Percentiles rank a stretch among this genome's conserved stretches.
phyloP scores from a whole-genome alignment of 177 flowering plant genomes.

The Tripterygium wilfordii region DNA sequence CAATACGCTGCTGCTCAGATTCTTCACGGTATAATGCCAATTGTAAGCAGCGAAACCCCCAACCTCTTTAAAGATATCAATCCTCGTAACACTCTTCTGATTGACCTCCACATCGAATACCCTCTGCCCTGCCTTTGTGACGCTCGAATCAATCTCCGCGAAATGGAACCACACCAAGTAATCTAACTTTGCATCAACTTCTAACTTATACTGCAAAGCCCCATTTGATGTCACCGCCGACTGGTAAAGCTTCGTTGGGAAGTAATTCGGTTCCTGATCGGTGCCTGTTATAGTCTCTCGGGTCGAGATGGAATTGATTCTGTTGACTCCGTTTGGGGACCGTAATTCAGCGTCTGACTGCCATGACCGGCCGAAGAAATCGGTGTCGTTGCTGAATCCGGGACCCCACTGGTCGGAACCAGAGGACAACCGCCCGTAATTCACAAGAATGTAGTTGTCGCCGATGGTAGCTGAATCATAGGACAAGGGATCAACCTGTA shows the following conservation, averaged over 20 bases:
- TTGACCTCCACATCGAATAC: conserved; percentile 85
- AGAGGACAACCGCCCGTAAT: conserved; percentile 75
- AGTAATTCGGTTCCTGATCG: conserved; percentile 60
- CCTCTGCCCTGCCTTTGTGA: conserved; percentile 56
- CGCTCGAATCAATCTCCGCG: conserved; percentile 79
- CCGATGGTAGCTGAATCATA: conserved; percentile 43
- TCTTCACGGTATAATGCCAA: conserved; percentile 61
- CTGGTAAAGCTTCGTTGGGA: conserved; percentile 76
- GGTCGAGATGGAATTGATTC: conserved; percentile 31
- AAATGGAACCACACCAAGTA: conserved; percentile 94
- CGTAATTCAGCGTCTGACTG: conserved; percentile 54
- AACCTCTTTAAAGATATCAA: conserved; percentile 66
- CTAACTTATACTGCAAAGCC: conserved; percentile 53
- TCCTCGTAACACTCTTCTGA: conserved; percentile 56
- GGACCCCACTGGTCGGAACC: conserved; percentile 80
- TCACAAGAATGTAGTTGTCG: conserved; percentile 43
- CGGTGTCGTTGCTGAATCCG: conserved; percentile 77
- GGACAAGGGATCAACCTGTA: conserved; percentile 58
- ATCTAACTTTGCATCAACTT: conserved; percentile 85
- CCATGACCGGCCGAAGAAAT: conserved; percentile 84
- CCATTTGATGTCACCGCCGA: conserved; percentile 41
- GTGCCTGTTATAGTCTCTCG: conserved; percentile 26
- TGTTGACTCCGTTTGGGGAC: background rate
- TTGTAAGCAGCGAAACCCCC: conserved; percentile 69
- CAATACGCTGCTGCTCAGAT: conserved; percentile 61